Conservation (phyloP, 768 basidiomycete species). For the Lactarius evosmus region DNA sequence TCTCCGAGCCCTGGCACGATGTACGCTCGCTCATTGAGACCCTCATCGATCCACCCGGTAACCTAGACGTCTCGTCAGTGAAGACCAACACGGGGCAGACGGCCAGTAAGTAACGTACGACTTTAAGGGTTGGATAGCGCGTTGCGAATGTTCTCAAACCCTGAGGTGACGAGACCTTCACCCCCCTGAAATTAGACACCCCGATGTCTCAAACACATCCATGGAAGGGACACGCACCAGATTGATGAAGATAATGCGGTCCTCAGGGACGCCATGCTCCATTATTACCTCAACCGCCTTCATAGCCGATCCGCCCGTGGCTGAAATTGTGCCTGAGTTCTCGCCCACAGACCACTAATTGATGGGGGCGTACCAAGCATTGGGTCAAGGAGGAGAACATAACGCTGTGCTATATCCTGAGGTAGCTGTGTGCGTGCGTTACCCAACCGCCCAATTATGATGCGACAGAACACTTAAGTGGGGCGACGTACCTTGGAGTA, state of each 20-base stretch:
- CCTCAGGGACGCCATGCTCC: constrained; percentile 90
- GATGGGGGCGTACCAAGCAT: constrained; percentile 74
- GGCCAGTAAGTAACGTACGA: constrained; percentile 48
- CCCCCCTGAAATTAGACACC: background rate
- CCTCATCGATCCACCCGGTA: constrained; percentile 94
- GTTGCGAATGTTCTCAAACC: constrained; percentile 79
- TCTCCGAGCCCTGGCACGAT: constrained; percentile 97
- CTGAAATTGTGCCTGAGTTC: constrained; percentile 39
- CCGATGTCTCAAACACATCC: background rate
- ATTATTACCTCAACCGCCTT: constrained; percentile 95
- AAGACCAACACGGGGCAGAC: background rate
- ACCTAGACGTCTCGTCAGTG: constrained; percentile 47
- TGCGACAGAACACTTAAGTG: background rate
- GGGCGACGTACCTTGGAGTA: constrained; percentile 63
- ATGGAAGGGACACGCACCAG: constrained; percentile 49
- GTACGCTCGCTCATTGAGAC: constrained; percentile 86
- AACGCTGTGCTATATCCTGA: constrained; percentile 86
- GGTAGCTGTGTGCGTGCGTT: constrained; percentile 58
- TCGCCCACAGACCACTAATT: background rate
- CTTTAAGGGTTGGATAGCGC: constrained; percentile 69
- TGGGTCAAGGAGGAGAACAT: constrained; percentile 92
- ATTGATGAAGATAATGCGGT: constrained; percentile 93
- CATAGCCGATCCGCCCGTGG: constrained; percentile 96
- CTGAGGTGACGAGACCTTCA: constrained; percentile 83
- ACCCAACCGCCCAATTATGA: background rate